phyloP scores from a whole-genome alignment of 148 eudicot genomes.

The Agrostemma githago region DNA sequence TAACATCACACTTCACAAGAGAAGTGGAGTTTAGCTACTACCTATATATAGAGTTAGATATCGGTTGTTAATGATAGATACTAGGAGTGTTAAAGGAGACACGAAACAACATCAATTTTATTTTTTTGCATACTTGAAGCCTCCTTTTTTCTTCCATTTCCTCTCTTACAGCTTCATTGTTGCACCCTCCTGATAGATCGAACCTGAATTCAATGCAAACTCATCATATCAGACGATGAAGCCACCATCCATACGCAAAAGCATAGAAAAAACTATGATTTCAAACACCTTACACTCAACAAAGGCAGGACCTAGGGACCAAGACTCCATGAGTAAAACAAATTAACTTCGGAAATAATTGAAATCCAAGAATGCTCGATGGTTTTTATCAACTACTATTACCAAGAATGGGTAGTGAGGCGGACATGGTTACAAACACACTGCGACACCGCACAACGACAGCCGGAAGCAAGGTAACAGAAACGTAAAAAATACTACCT shows the following conservation, averaged over 20 bases:
- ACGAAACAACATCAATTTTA: too few relatives aligned
- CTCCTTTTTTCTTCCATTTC: slow-evolving; percentile 79
- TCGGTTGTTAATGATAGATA: not conserved
- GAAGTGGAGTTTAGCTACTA: slow-evolving; percentile 94
- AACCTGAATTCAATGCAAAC: slow-evolving; percentile 44
- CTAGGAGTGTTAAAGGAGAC: not conserved
- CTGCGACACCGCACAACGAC: not conserved
- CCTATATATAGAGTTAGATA: slow-evolving; percentile 40
- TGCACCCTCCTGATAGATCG: slow-evolving; percentile 76
- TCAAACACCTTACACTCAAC: not conserved
- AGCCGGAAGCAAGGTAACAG: not conserved
- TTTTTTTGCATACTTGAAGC: slow-evolving; percentile 56
- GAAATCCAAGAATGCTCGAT: not conserved
- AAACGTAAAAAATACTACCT: too few relatives aligned
- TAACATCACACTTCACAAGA: slow-evolving; percentile 73
- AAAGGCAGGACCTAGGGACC: not conserved
- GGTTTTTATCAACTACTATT: not conserved
- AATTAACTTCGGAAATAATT: not conserved
- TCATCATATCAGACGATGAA: slow-evolving; percentile 1
- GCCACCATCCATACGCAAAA: not conserved
- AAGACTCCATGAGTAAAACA: not conserved
- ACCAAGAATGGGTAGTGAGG: not conserved
- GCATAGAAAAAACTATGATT: not conserved
- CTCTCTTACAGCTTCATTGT: slow-evolving; percentile 58
- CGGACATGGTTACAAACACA: too few relatives aligned